Base-by-base conservation (phyloP, 2,329 filamentous ascomycete genomes). In the Monilinia polystroma region DNA sequence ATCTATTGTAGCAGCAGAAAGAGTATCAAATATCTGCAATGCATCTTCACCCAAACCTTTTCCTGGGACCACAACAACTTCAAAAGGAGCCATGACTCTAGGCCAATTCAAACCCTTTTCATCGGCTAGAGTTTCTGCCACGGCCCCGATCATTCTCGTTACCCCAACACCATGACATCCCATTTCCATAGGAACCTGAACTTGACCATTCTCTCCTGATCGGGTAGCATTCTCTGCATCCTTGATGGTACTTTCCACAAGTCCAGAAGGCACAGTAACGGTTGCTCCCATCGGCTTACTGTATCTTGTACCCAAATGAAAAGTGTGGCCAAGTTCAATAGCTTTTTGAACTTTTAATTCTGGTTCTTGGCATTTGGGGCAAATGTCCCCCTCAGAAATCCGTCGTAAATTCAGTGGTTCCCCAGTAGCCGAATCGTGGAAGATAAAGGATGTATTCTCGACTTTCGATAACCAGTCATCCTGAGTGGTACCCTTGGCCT, bases 111-210 rank as follows among this genome's bases (percentile, higher is more conserved):
- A 82, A 0, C 93, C 95, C 74, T 81, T 85, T 3, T 83, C 75
- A 71, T 96, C 92, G 0, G 87, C 83, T 12, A 92, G 81, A 51
- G 89, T 84, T 70, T 94, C 89, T 1, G 93, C 93, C 0, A 95
- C 87, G 1, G 95, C 92, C 11, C 90, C 93, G 69, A 99, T 89
- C 73, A 99, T 88, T 55, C 95, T 89, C 6, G 93, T 96, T 23
- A 99, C 87, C 1, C 95, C 95, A 69, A 99, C 96, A 0, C 95
- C 95, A 75, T 97, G 92, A 76, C 95, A 99, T 66, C 95, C 95
- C 95, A 99, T 99, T 71, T 96, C 87, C 74, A 97, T 84, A 0
- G 87, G 82, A 0, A 87, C 81, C 52, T 72, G 67, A 3, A 66
- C n/a, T 18, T 62, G 58, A 20, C 32, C 32, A 41, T 26, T 52